These are phyloP conservation scores for Yamadazyma akitaensis DNA, from an alignment of 805 yeast species.

Conservation along the genomic window DNA sequence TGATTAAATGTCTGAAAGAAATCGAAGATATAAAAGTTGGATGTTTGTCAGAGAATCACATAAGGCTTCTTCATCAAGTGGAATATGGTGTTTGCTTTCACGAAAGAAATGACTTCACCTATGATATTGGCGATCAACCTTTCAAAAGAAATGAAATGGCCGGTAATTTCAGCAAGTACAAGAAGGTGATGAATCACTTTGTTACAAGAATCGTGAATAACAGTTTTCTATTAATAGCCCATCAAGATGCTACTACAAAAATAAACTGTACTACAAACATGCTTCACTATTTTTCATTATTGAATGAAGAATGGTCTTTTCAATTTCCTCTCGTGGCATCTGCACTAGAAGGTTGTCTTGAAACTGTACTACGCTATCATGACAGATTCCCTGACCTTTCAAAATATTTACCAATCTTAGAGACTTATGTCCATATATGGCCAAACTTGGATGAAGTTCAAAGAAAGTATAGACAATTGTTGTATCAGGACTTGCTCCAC, in stretches of 20 bases:
- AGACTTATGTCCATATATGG: slow-evolving; percentile 2
- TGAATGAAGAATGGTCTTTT: slow-evolving; percentile 3
- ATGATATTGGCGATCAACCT: background rate
- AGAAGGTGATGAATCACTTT: slow-evolving; percentile 21
- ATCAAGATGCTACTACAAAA: background rate
- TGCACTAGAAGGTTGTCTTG: background rate
- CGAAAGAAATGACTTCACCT: background rate
- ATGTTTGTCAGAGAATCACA: background rate
- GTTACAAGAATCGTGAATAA: slow-evolving; percentile 24
- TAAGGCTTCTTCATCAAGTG: background rate
- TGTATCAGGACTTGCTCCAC: background rate
- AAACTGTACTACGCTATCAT: background rate
- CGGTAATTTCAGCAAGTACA: slow-evolving; percentile 13
- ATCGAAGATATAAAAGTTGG: background rate
- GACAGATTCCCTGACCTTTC: background rate
- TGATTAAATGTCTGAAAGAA: background rate
- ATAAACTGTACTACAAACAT: slow-evolving; percentile 2
- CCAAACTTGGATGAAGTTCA: background rate
- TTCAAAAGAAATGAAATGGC: background rate
- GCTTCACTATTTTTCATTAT: background rate
- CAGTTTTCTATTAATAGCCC: slow-evolving; percentile 14
- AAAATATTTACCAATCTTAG: background rate
- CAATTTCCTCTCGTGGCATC: slow-evolving; percentile 1
- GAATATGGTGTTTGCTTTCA: background rate
- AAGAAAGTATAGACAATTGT: background rate